Conservation (phyloP, 164 flowering plant genomes). For the Magnolia officinalis region DNA sequence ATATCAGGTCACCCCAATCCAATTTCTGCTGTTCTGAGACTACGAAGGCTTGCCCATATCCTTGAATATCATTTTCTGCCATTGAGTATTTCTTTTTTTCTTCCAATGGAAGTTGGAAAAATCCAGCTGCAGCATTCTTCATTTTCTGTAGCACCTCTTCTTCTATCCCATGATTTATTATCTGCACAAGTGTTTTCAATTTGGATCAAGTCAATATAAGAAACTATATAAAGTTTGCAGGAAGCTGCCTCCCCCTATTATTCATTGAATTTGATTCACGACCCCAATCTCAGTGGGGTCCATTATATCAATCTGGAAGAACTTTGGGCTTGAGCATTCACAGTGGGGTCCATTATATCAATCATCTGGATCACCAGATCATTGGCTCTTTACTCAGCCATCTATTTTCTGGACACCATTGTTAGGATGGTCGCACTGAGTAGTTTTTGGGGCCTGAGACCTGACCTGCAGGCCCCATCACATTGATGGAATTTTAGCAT, state of each 20-base stretch:
- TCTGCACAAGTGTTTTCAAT: slow-evolving; percentile 13
- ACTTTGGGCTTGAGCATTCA: too few relatives aligned
- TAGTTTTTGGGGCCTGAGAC: background rate
- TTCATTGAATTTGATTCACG: too few relatives aligned
- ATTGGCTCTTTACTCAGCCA: background rate
- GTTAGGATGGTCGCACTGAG: background rate
- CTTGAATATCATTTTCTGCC: slow-evolving; percentile 24
- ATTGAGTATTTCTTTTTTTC: slow-evolving; percentile 21
- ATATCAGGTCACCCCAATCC: slow-evolving; percentile 16
- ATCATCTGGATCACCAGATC: too few relatives aligned
- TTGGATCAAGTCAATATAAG: background rate
- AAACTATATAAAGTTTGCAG: too few relatives aligned
- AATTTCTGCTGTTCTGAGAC: slow-evolving; percentile 24
- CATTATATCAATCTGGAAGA: too few relatives aligned
- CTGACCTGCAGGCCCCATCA: background rate
- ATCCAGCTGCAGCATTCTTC: slow-evolving; percentile 15
- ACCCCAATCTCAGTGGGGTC: too few relatives aligned
- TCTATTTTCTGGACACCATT: background rate
- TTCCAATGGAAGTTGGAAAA: slow-evolving; percentile 22
- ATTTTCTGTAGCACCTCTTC: slow-evolving; percentile 13
- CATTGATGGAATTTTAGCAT: background rate
- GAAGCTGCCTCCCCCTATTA: too few relatives aligned
- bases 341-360: too few relatives aligned
- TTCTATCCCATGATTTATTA: slow-evolving; percentile 21
- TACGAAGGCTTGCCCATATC: slow-evolving; percentile 25